A percentile compares a stretch with the other conserved stretches of the same genome.
These are phyloP conservation scores for Fusarium clavum DNA, from an alignment of 2,329 filamentous ascomycete species.

Conservation along the genomic window DNA sequence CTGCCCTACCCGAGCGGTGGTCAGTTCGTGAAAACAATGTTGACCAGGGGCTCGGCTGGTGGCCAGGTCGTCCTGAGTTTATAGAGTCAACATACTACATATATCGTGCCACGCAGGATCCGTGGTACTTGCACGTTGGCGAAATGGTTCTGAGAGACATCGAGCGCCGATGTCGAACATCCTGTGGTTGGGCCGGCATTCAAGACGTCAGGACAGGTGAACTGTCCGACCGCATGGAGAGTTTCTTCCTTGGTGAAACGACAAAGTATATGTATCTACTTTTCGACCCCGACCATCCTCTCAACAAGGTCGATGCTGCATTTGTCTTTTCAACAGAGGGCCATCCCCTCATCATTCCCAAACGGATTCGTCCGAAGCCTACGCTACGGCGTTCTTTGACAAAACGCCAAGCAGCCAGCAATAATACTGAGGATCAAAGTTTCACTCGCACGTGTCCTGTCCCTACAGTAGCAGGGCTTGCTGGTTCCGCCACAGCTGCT, in stretches of 20 bases:
- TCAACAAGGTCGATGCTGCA: constrained; percentile 87
- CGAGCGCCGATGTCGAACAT: constrained; percentile 85
- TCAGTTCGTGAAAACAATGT: constrained; percentile 85
- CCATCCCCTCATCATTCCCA: constrained; percentile 88
- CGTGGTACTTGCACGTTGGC: constrained; percentile 95
- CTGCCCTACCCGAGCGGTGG: constrained; percentile 95
- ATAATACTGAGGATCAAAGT: constrained; percentile 55
- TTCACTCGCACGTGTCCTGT: constrained; percentile 75
- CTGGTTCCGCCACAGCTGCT: constrained; percentile 82
- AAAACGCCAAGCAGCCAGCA: constrained; percentile 39
- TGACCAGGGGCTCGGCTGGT: constrained; percentile 90
- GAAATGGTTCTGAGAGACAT: constrained; percentile 96
- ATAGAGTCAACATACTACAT: constrained; percentile 97
- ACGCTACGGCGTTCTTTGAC: constrained; percentile 5
- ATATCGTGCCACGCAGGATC: constrained; percentile 92
- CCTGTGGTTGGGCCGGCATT: constrained; percentile 93
- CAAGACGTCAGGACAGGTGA: constrained; percentile 86
- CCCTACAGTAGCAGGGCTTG: constrained; percentile 69
- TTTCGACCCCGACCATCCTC: constrained; percentile 85
- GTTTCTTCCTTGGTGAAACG: constrained; percentile 97
- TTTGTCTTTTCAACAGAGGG: constrained; percentile 97
- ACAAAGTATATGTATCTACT: constrained; percentile 95
- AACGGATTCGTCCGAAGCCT: constrained; percentile 39
- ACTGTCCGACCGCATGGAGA: constrained; percentile 95
- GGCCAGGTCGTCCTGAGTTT: constrained; percentile 95